phyloP scores from a whole-genome alignment of 768 basidiomycete genomes.

The Lactifluus pinguis region DNA sequence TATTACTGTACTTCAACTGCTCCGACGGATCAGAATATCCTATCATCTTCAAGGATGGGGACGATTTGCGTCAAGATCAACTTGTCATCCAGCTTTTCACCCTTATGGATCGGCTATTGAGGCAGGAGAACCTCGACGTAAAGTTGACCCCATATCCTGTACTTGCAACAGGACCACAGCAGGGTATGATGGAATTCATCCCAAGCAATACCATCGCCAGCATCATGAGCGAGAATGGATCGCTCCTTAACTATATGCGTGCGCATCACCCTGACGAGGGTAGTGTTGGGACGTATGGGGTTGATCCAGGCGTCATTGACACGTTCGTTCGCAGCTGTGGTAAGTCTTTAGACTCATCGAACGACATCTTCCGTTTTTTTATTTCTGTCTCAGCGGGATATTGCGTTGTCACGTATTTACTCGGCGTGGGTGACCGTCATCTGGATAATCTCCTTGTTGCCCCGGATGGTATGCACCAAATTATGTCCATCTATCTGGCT shows the following conservation, averaged over 20 bases:
- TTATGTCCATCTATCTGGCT: background rate
- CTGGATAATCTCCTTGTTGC: conserved; percentile 89
- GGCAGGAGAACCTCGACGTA: conserved; percentile 93
- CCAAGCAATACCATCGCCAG: conserved; percentile 93
- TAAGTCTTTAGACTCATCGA: conserved; percentile 31
- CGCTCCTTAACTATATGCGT: conserved; percentile 79
- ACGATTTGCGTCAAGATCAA: conserved; percentile 98
- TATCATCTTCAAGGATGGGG: conserved; percentile 97
- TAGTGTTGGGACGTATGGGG: conserved; percentile 87
- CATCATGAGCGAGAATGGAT: conserved; percentile 88
- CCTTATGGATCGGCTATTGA: conserved; percentile 87
- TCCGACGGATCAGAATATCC: conserved; percentile 81
- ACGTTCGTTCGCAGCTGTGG: conserved; percentile 97
- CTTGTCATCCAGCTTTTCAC: conserved; percentile 98
- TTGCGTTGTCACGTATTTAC: conserved; percentile 91
- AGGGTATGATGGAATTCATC: conserved; percentile 96
- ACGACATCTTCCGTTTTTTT: background rate
- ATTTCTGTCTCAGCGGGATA: conserved; percentile 68
- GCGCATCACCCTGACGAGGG: conserved; percentile 88
- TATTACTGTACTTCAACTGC: conserved; percentile 85
- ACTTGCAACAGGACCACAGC: conserved; percentile 80
- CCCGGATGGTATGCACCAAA: conserved; percentile 60
- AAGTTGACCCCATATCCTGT: conserved; percentile 89
- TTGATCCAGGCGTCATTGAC: conserved; percentile 91
- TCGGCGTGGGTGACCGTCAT: conserved; percentile 96